Percentiles rank a stretch among this genome's conserved stretches.
Evolutionary conservation across 106 monocot species (phyloP).

Genomic region (Acorus calamus): DNA sequence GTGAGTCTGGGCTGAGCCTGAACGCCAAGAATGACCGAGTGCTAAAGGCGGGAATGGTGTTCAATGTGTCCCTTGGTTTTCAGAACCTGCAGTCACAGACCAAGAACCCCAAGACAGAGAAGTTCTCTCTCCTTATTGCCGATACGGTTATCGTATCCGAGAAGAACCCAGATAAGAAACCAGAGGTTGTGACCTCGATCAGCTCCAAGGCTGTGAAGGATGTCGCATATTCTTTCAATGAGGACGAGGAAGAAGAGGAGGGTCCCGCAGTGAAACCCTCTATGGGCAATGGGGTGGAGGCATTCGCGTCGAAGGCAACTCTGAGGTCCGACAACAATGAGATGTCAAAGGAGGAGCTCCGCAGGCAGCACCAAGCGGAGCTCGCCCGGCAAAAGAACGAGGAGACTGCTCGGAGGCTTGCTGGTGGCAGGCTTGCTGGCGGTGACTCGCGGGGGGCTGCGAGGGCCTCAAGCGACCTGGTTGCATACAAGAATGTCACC

Average conservation of each 20-base stretch:
- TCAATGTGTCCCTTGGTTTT: conserved; percentile 87
- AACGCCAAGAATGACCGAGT: conserved; percentile 56
- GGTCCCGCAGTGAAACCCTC: conserved; percentile 11
- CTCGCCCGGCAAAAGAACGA: conserved; percentile 92
- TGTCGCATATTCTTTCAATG: conserved; percentile 77
- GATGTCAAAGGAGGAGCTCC: conserved; percentile 85
- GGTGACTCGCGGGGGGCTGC: conserved; percentile 42
- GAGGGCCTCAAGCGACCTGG: conserved; percentile 50
- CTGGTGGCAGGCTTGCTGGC: conserved; percentile 46
- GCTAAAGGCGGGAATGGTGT: conserved; percentile 71
- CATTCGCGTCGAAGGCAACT: conserved; percentile 51
- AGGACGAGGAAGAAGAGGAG: conserved; percentile 52
- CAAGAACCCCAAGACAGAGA: conserved; percentile 71
- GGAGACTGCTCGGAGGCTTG: conserved; percentile 59
- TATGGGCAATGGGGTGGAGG: conserved; percentile 13
- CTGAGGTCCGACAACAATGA: conserved; percentile 80
- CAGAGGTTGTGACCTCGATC: conserved; percentile 54
- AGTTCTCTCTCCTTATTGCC: conserved; percentile 66
- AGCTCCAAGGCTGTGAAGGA: conserved; percentile 71
- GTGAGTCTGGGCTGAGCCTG: conserved; percentile 67
- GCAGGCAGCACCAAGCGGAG: conserved; percentile 87
- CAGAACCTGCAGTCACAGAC: conserved; percentile 65
- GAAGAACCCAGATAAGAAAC: conserved; percentile 23
- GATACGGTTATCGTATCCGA: conserved; percentile 61
- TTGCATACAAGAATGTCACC: conserved; percentile 76